Percentiles rank a stretch among this genome's conserved stretches.
Conservation (phyloP, 371 early-diverging fungal genomes). For the Mortierella sp. region DNA sequence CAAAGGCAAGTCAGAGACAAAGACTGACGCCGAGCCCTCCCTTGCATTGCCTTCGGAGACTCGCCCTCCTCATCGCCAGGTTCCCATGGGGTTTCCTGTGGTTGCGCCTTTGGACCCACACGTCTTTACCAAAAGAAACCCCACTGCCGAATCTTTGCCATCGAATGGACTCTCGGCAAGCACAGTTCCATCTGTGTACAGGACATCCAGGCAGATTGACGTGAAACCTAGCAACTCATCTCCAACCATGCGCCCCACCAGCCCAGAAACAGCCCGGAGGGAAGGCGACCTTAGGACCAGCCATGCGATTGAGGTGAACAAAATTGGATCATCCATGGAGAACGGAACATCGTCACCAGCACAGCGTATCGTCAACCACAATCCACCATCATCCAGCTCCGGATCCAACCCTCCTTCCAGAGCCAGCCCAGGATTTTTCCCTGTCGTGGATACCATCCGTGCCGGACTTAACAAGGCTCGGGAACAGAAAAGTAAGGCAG, state of each 20-base stretch:
- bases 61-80: conserved; percentile 23
- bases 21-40: conserved; percentile 15
- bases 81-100: conserved; percentile 40
- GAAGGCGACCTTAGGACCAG: conserved; percentile 29
- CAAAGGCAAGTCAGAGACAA: conserved; percentile 15
- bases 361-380: conserved; percentile 15
- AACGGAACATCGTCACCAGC: conserved; percentile 9
- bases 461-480: conserved; percentile 14
- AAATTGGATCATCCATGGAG: conserved; percentile 3
- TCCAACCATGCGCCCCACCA: conserved; percentile 18
- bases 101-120: conserved; percentile 29
- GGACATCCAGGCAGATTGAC: conserved; percentile 27
- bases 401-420: conserved; percentile 20
- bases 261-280: conserved; percentile 28
- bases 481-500: not conserved
- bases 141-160: conserved; percentile 7
- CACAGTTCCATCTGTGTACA: conserved; percentile 9
- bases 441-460: conserved; percentile 36
- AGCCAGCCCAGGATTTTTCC: conserved; percentile 33
- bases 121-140: conserved; percentile 21
- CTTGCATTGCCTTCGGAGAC: conserved; percentile 15
- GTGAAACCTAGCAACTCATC: not conserved
- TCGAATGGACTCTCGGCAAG: conserved; percentile 10
- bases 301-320: conserved; percentile 27
- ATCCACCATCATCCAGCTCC: not conserved